Evolutionary conservation across 169 alveolate species (phyloP).

Genomic region (Plasmodium chabaudi): DNA sequence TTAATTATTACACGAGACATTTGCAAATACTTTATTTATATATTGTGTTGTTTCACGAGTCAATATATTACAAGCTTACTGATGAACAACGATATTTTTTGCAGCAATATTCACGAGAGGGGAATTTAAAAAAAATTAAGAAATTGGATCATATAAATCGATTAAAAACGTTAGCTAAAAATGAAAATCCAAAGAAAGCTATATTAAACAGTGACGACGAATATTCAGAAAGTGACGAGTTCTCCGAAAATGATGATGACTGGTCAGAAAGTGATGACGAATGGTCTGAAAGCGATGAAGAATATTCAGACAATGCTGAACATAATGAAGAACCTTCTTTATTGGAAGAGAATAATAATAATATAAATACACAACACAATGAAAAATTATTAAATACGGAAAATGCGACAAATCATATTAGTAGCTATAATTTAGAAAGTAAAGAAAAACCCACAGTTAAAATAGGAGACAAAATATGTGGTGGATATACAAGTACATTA

Average conservation of each 20-base stretch:
- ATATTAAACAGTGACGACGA: background rate
- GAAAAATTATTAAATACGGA: background rate
- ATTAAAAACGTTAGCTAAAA: background rate
- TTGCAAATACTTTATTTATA: conserved; percentile 80
- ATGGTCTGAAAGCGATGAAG: background rate
- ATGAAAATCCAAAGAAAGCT: background rate
- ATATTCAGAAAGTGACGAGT: background rate
- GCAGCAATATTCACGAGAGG: conserved; percentile 33
- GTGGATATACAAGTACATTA: conserved; percentile 60
- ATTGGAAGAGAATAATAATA: conserved; percentile 3
- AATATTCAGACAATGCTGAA: background rate
- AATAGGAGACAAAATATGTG: conserved; percentile 66
- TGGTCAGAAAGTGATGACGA: background rate
- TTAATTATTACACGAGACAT: conserved; percentile 80
- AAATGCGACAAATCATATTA: background rate
- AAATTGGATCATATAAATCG: background rate
- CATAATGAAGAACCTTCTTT: background rate
- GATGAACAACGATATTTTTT: conserved; percentile 42
- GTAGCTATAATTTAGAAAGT: background rate
- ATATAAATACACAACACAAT: background rate
- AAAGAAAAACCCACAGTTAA: background rate
- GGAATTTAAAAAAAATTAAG: conserved; percentile 45
- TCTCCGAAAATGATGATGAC: background rate
- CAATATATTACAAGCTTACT: conserved; percentile 28
- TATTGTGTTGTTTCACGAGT: conserved; percentile 29